Percentiles rank a stretch among this genome's conserved stretches.
These are phyloP conservation scores for Caryopteris hybrid DNA, from an alignment of 305 asterid genomes.

Conservation along the genomic window DNA sequence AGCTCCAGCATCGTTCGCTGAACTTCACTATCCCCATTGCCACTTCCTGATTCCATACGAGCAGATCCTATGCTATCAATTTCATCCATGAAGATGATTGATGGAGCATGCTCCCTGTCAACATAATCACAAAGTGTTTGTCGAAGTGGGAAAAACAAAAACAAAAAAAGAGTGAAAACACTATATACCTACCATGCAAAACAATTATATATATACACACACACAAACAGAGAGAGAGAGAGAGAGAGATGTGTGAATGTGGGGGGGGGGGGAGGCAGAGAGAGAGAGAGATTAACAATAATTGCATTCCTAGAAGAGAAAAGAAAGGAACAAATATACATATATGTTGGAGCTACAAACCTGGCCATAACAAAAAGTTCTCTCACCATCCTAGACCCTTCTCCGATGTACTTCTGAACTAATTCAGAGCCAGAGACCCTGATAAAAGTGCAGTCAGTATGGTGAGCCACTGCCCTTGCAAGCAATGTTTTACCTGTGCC, in stretches of 20 bases:
- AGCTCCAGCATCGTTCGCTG: constrained; percentile 97
- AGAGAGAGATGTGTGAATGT: no score
- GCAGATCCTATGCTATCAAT: constrained; percentile 96
- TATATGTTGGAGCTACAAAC: constrained; percentile 30
- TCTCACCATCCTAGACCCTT: constrained; percentile 98
- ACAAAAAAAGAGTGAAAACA: background rate
- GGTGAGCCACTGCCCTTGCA: constrained; percentile 99
- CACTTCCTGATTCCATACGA: constrained; percentile 90
- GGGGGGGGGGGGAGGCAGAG: no score
- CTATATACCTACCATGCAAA: no score
- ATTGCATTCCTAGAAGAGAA: no score
- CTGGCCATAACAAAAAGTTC: constrained; percentile 99
- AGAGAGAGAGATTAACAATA: no score
- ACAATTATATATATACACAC: no score
- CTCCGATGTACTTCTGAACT: constrained; percentile 95
- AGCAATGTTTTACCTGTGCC: constrained; percentile 94
- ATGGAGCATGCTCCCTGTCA: constrained; percentile 88
- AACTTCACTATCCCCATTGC: constrained; percentile 95
- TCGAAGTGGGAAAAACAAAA: background rate
- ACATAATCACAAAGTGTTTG: no score
- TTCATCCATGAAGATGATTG: constrained; percentile 96
- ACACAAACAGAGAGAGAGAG: no score
- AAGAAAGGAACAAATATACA: no score
- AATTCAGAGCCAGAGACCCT: constrained; percentile 97
- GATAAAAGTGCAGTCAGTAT: constrained; percentile 93